Percentiles rank a stretch among this genome's conserved stretches.
Conservation (phyloP, 768 basidiomycete species). For the Crassisporium funariophilum region DNA sequence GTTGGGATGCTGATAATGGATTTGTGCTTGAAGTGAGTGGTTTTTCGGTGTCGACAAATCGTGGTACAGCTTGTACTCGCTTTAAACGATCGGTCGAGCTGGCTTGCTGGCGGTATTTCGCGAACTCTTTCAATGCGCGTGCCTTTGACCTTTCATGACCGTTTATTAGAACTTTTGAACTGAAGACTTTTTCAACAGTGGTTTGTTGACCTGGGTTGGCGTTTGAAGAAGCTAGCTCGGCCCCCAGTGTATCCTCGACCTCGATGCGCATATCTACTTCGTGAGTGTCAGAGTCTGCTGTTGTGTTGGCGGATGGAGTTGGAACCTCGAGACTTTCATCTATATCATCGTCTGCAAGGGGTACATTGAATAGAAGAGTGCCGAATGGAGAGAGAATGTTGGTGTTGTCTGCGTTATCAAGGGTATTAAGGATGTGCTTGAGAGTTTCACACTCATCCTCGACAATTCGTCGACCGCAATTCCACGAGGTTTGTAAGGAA, state of each 20-base stretch:
- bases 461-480: conserved; percentile 20
- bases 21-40: not conserved
- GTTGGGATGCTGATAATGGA: not conserved
- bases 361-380: not conserved
- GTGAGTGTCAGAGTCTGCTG: not conserved
- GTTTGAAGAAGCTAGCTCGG: not conserved
- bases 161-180: too few species aligned
- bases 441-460: conserved; percentile 14
- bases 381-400: conserved; percentile 1
- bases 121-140: not conserved
- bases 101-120: not conserved
- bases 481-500: conserved; percentile 33
- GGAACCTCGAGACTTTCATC: conserved; percentile 1
- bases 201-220: too few species aligned
- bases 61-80: not conserved
- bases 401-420: not conserved
- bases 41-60: not conserved
- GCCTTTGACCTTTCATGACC: not conserved
- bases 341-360: not conserved
- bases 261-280: not conserved
- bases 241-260: conserved; percentile 1
- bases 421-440: not conserved
- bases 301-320: not conserved
- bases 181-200: too few species aligned
- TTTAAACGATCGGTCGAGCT: not conserved